phyloP scores from a whole-genome alignment of 257 asterid species.

The Solanum sitiens region DNA sequence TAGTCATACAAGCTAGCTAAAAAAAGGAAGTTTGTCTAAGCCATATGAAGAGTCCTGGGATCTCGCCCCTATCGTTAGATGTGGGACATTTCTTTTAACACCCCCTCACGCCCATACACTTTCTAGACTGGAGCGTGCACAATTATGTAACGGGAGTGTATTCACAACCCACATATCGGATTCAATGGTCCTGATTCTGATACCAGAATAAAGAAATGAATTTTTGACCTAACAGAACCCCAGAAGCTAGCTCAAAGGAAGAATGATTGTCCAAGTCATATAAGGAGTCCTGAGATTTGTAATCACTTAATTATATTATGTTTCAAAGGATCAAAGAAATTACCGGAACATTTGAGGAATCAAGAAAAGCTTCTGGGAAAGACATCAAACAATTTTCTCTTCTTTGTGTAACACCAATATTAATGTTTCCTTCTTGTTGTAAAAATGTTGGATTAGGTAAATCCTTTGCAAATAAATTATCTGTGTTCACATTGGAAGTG shows the following conservation, averaged over 20 bases:
- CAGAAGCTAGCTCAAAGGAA: not conserved
- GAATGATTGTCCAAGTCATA: not conserved
- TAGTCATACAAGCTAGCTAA: not conserved
- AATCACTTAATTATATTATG: not conserved
- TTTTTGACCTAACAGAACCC: not conserved
- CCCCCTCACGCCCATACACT: not conserved
- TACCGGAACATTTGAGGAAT: constrained; percentile 31
- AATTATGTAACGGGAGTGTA: not conserved
- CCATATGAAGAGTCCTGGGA: fast-evolving
- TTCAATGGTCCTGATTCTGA: not conserved
- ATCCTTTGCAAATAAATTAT: constrained; percentile 48
- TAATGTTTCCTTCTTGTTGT: constrained; percentile 20
- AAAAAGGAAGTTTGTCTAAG: not conserved
- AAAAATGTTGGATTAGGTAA: constrained; percentile 27
- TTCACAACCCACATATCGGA: not conserved
- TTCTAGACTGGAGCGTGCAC: not conserved
- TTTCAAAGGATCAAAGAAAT: not conserved
- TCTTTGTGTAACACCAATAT: constrained; percentile 13
- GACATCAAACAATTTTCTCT: constrained; percentile 24
- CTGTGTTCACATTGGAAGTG: constrained; percentile 28
- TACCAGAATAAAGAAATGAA: fast-evolving
- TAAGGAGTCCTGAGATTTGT: not conserved
- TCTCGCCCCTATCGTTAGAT: not conserved
- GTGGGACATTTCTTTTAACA: not conserved
- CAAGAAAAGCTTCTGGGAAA: constrained; percentile 39